Evolutionary conservation across 306 rosid genomes (phyloP), one percentile per base, ranked within the genome.

Genomic region (Prunus mongolica): DNA sequence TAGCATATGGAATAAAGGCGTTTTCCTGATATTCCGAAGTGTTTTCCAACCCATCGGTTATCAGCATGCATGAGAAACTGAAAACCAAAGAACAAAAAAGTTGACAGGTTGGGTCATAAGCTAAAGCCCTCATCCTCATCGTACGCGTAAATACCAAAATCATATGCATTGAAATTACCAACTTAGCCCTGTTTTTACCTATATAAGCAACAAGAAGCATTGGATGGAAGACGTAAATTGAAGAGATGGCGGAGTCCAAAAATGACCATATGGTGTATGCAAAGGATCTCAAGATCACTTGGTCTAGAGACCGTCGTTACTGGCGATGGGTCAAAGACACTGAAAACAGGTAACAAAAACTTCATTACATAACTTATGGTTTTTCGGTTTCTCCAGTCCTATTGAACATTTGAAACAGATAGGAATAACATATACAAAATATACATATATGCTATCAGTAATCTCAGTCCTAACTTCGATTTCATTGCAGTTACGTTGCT

Each of bases 241-340:
- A 45, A 58, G 54, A 80, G 18, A 84, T 84, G 88, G 88, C 79
- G 68, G 79, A 72, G 16, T 47, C 63, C 52, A 79, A 88, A 62
- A 85, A 86, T 75, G 84, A 93, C 73, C 86, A 89, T 71, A 78
- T 85, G 90, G 22, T 93, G 76, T 88, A 80, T 81, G 91, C 98
- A 78, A 85, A 77, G 78, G 86, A 84, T 75, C 91, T 93, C 34
- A 64, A 80, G 24, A 87, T 93, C 78, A 80, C 86, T 15, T 87
- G 95, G 91, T 80, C 44, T 19, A 86, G 88, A 24, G 61, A 82
- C 60, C 6, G 7, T n/a, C 72, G 44, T 45, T 92, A 84, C 52
- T 92, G 96, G 97, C 72, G 34, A 55, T 92, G 96, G 96, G 41
- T 5, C 41, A 34, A 34, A 34, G 41, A 34, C 0, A 1, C 28